Conservation (phyloP, 176 grass and related monocot genomes). For the Chrysopogon serrulatus region DNA sequence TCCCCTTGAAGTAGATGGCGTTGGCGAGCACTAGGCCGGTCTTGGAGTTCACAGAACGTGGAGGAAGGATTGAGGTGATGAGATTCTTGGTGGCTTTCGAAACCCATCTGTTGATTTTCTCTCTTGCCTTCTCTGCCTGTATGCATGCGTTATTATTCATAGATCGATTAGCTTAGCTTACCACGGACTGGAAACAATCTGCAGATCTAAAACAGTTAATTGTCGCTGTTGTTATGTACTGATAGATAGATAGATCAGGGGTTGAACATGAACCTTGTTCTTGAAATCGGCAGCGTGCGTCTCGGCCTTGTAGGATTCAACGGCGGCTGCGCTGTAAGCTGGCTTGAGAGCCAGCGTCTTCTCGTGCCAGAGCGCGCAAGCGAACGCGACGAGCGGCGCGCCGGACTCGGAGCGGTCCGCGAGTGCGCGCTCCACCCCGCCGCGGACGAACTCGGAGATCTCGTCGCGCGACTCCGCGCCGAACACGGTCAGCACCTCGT, state of each 20-base stretch:
- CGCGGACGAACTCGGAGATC: neutral
- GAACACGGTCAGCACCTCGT: constrained; percentile 9
- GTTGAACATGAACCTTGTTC: neutral
- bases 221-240: no score
- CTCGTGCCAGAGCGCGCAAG: constrained; percentile 9
- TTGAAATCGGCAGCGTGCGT: constrained; percentile 14
- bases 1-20: constrained; percentile 42
- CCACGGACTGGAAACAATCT: neutral
- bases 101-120: constrained; percentile 3
- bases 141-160: neutral
- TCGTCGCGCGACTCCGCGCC: neutral
- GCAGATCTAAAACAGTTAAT: no score
- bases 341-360: neutral
- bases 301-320: neutral
- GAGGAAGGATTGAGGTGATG: neutral
- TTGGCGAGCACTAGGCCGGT: neutral
- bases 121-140: neutral
- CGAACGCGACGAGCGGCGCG: neutral
- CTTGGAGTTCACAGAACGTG: accelerated
- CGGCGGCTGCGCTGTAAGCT: neutral
- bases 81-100: neutral
- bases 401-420: neutral
- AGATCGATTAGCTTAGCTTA: neutral
- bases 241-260: neutral
- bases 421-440: neutral